A percentile compares a stretch with the other conserved stretches of the same genome.
phyloP scores from a whole-genome alignment of 306 rosid genomes.

The Abrus pulchellus region DNA sequence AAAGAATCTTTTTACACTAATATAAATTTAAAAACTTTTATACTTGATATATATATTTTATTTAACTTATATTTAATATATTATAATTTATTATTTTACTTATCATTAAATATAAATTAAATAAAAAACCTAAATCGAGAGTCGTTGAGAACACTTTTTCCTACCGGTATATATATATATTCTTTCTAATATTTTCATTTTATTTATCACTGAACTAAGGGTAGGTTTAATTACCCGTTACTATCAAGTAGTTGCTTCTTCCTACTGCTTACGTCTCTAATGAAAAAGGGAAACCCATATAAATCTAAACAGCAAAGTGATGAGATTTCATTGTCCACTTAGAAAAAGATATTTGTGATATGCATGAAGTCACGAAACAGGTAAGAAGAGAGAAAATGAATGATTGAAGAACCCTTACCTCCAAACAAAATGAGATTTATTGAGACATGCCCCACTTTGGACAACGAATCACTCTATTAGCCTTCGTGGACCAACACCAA shows the following conservation, averaged over 20 bases:
- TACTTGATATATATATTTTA: too few species aligned
- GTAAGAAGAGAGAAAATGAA: constrained; percentile 38
- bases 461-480: neutral
- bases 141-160: too few species aligned
- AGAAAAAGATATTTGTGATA: constrained; percentile 34
- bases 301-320: neutral
- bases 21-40: too few species aligned
- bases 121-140: too few species aligned
- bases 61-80: too few species aligned
- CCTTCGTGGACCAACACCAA: constrained; percentile 25
- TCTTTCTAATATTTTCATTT: neutral
- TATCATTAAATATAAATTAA: too few species aligned
- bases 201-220: neutral
- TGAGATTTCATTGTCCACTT: neutral
- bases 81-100: too few species aligned
- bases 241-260: constrained; percentile 35
- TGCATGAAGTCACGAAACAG: neutral
- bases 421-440: constrained; percentile 41
- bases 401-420: neutral
- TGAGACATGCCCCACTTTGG: constrained; percentile 43
- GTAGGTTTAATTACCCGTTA: constrained; percentile 3
- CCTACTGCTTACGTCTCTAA: constrained; percentile 28
- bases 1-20: too few species aligned
- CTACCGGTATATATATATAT: too few species aligned
- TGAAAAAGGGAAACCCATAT: constrained; percentile 12